Evolutionary conservation across 2,329 filamentous ascomycete species (phyloP).

Genomic region (Chaetomiaceae sp.): DNA sequence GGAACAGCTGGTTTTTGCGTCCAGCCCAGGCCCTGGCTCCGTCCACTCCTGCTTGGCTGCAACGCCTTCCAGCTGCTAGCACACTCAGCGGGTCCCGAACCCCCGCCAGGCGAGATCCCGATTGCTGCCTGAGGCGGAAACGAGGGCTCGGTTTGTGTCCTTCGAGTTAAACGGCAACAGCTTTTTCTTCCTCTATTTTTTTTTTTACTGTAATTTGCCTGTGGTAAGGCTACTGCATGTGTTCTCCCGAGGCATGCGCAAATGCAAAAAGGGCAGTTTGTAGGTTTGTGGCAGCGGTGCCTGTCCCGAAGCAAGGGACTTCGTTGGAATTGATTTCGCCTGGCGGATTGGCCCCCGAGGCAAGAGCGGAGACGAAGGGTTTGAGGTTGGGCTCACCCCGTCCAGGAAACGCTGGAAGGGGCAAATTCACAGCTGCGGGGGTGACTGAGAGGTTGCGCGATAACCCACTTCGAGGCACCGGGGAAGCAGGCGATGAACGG

Average conservation of each 20-base stretch:
- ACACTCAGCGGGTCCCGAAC: too few species aligned
- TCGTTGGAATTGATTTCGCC: neutral
- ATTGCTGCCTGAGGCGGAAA: constrained; percentile 18
- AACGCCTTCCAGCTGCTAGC: constrained; percentile 9
- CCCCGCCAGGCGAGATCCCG: neutral
- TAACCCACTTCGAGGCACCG: neutral
- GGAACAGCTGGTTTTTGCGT: constrained; percentile 25
- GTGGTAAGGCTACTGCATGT: too few species aligned
- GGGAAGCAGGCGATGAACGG: neutral
- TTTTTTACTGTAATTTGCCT: too few species aligned
- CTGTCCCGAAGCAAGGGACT: too few species aligned
- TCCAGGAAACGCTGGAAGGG: constrained; percentile 5
- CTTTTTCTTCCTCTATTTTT: too few species aligned
- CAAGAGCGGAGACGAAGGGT: constrained; percentile 8
- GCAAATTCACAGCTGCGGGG: constrained; percentile 12
- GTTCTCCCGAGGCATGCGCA: too few species aligned
- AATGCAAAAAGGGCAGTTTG: too few species aligned
- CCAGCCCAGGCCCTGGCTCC: neutral
- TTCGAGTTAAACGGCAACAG: neutral
- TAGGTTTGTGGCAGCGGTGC: too few species aligned
- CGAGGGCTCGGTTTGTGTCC: neutral
- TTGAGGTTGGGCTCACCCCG: constrained; percentile 7
- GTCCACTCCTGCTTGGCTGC: constrained; percentile 5
- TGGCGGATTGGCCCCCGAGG: neutral
- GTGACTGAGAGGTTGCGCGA: neutral